Percentiles rank a stretch among this genome's conserved stretches.
Conservation (phyloP, 148 eudicot species). For the Amaranthus hypochondriacus region DNA sequence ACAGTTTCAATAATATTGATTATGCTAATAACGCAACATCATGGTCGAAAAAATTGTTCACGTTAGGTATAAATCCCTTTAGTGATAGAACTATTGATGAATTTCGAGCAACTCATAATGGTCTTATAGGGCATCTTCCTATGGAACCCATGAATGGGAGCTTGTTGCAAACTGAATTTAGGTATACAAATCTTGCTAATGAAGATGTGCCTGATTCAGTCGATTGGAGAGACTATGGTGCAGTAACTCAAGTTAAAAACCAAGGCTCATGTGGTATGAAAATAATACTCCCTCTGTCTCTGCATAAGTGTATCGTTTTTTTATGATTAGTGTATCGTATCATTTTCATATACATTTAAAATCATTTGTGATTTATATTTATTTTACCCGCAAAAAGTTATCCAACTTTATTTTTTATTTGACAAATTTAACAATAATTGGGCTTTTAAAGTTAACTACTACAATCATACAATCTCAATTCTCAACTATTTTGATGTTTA, state of each 20-base stretch:
- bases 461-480: too few relatives aligned
- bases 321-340: not conserved
- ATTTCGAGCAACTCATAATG: conserved; percentile 32
- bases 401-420: too few relatives aligned
- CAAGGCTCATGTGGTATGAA: conserved; percentile 4
- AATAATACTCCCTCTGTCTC: not conserved
- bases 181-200: conserved; percentile 16
- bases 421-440: too few relatives aligned
- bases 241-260: not conserved
- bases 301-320: not conserved
- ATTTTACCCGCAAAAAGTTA: not conserved
- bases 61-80: conserved; percentile 34
- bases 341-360: not conserved
- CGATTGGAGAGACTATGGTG: conserved; percentile 17
- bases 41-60: conserved; percentile 19
- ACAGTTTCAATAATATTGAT: conserved; percentile 12
- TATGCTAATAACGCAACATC: not conserved
- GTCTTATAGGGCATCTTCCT: conserved; percentile 22
- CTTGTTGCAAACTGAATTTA: not conserved
- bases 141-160: not conserved
- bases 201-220: not conserved
- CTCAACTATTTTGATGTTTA: too few relatives aligned
- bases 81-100: conserved; percentile 47
- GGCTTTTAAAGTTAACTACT: too few relatives aligned
- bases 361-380: not conserved